Evolutionary conservation across 2,329 filamentous ascomycete genomes (phyloP).

Genomic region (Blumeria hordei): DNA sequence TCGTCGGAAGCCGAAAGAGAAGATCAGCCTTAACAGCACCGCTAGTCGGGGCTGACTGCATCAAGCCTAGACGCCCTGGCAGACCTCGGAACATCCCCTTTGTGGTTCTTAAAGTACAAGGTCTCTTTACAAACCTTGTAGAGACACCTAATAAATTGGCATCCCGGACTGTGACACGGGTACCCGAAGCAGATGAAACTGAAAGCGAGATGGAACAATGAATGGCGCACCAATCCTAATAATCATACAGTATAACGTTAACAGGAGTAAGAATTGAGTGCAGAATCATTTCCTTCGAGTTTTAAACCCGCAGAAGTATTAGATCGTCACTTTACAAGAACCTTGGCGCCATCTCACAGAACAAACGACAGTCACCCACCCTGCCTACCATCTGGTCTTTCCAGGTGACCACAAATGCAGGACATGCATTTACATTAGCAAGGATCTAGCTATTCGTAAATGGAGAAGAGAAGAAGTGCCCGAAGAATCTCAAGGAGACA

Average conservation of each 20-base stretch:
- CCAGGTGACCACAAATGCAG: neutral
- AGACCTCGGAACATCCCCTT: neutral
- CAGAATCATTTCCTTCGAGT: neutral
- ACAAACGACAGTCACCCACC: neutral
- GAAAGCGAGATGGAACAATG: neutral
- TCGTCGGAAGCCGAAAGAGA: neutral
- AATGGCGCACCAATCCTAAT: neutral
- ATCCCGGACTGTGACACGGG: no score
- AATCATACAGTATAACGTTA: neutral
- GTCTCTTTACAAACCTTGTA: neutral
- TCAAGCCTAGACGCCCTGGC: neutral
- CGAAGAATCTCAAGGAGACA: neutral
- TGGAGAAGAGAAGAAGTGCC: neutral
- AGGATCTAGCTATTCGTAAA: neutral
- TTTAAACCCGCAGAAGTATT: neutral
- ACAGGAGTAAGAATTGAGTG: neutral
- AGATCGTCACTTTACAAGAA: neutral
- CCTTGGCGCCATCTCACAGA: neutral
- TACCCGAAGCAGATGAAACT: no score
- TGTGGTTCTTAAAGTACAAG: neutral
- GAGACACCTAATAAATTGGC: no score
- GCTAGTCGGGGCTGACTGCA: no score
- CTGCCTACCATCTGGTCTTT: no score
- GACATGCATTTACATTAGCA: neutral
- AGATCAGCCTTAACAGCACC: neutral